Percentiles rank a stretch among this genome's conserved stretches.
Conservation (phyloP, 352 stramenopile genomes). For the Pythium angustatum region DNA sequence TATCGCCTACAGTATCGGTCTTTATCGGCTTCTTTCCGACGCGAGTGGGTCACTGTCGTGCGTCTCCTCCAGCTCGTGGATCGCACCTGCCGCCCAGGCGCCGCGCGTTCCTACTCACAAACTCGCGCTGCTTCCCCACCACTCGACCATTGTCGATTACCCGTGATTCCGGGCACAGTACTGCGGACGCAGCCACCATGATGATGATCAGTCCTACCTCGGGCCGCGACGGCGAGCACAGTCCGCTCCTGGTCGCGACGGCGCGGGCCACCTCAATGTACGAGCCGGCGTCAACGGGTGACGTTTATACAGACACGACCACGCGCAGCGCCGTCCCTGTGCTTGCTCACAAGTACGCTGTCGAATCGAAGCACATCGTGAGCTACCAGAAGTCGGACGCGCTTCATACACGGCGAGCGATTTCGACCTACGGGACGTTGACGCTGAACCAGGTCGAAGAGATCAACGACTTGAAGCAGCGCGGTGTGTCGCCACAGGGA, state of each 20-base stretch:
- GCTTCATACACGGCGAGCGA: background rate
- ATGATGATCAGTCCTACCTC: slow-evolving; percentile 6
- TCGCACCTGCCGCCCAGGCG: background rate
- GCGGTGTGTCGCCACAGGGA: background rate
- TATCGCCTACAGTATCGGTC: background rate
- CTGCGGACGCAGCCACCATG: background rate
- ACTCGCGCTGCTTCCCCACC: background rate
- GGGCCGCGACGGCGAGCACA: slow-evolving; percentile 6
- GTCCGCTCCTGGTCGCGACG: slow-evolving; percentile 10
- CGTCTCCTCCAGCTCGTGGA: background rate
- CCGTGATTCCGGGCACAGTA: background rate
- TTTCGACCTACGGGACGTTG: slow-evolving; percentile 31
- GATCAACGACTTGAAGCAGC: slow-evolving; percentile 1
- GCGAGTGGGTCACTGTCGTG: slow-evolving; percentile 17
- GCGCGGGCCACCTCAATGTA: background rate
- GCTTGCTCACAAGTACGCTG: slow-evolving; percentile 12
- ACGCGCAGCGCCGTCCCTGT: background rate
- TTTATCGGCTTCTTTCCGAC: background rate
- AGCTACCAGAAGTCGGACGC: slow-evolving; percentile 9
- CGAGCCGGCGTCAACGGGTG: background rate
- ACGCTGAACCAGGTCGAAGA: slow-evolving; percentile 20
- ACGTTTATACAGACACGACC: background rate
- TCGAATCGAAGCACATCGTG: slow-evolving; percentile 8
- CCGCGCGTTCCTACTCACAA: background rate
- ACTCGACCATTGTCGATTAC: slow-evolving; percentile 29